Percentiles rank a stretch among this genome's conserved stretches.
phyloP scores from a whole-genome alignment of 805 yeast species.

The Yamadazyma laniorum region DNA sequence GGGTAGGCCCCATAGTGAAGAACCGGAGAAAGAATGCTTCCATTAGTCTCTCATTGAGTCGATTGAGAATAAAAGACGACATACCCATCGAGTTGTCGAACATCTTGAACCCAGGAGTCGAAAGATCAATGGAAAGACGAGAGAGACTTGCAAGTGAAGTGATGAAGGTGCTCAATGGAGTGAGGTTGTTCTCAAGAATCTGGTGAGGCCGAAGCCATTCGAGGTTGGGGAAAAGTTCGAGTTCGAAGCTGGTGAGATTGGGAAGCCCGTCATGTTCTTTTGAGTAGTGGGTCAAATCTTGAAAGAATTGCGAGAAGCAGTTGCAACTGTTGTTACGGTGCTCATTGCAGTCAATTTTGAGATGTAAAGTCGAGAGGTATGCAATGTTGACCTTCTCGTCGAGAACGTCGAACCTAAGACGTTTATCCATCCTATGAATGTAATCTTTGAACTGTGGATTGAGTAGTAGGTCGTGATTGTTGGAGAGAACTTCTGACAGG shows the following conservation, averaged over 20 bases:
- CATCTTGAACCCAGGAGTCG: slow-evolving; percentile 38
- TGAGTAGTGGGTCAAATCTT: slow-evolving; percentile 23
- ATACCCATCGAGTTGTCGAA: slow-evolving; percentile 30
- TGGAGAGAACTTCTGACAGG: background rate
- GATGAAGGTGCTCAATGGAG: slow-evolving; percentile 32
- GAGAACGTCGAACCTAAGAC: slow-evolving; percentile 19
- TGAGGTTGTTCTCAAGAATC: slow-evolving; percentile 26
- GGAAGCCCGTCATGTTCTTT: slow-evolving; percentile 26
- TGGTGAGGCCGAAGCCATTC: slow-evolving; percentile 39
- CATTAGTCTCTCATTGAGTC: slow-evolving; percentile 32
- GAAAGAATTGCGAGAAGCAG: slow-evolving; percentile 29
- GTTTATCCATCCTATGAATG: slow-evolving; percentile 18
- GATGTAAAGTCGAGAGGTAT: slow-evolving; percentile 20
- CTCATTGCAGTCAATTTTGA: slow-evolving; percentile 32
- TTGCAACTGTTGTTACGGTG: slow-evolving; percentile 21
- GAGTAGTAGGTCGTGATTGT: background rate
- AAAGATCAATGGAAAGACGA: slow-evolving; percentile 29
- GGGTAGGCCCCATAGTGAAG: slow-evolving; percentile 12
- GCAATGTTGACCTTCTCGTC: slow-evolving; percentile 25
- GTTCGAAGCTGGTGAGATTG: slow-evolving; percentile 26
- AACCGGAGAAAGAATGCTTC: slow-evolving; percentile 35
- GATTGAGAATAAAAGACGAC: slow-evolving; percentile 28
- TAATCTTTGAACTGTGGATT: slow-evolving; percentile 11
- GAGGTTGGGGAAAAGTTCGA: slow-evolving; percentile 30
- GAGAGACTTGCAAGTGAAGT: slow-evolving; percentile 23